A percentile compares a stretch with the other conserved stretches of the same genome.
Conservation (phyloP, 169 alveolate genomes). For the Babesia ovis region DNA sequence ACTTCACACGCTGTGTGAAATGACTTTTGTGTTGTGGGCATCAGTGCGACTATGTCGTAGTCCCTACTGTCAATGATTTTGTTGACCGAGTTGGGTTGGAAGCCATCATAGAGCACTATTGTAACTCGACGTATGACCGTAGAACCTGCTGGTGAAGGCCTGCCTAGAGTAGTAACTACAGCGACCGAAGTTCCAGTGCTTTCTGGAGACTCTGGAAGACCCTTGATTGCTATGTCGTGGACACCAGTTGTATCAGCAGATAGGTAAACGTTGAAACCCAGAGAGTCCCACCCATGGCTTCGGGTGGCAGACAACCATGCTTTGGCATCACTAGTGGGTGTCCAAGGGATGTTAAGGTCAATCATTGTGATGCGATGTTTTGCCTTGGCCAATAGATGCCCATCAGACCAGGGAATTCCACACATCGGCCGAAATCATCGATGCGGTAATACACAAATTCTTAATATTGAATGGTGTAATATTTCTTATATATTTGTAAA, state of each 20-base stretch:
- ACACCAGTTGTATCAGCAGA: conserved; percentile 33
- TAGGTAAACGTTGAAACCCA: conserved; percentile 52
- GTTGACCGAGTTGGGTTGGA: conserved; percentile 46
- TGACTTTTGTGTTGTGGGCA: conserved; percentile 57
- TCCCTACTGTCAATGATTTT: conserved; percentile 48
- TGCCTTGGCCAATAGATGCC: too few relatives aligned
- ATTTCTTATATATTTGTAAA: too few relatives aligned
- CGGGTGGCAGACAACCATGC: conserved; percentile 1
- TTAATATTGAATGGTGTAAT: too few relatives aligned
- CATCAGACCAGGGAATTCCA: too few relatives aligned
- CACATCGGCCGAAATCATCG: too few relatives aligned
- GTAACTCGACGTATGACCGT: conserved; percentile 45
- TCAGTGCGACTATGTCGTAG: conserved; percentile 51
- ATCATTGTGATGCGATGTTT: too few relatives aligned
- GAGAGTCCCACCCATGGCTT: conserved; percentile 40
- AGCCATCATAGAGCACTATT: conserved; percentile 50
- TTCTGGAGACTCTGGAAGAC: neutral
- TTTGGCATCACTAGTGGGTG: conserved; percentile 9
- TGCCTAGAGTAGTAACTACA: conserved; percentile 8
- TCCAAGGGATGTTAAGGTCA: conserved; percentile 56
- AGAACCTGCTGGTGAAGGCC: conserved; percentile 13
- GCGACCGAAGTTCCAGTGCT: neutral
- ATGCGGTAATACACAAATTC: too few relatives aligned
- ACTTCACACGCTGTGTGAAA: conserved; percentile 57
- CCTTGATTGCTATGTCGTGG: conserved; percentile 1